Evolutionary conservation across 2,329 filamentous ascomycete genomes (phyloP), one percentile per base, ranked within the genome.

Genomic region (Colletotrichum limetticola): DNA sequence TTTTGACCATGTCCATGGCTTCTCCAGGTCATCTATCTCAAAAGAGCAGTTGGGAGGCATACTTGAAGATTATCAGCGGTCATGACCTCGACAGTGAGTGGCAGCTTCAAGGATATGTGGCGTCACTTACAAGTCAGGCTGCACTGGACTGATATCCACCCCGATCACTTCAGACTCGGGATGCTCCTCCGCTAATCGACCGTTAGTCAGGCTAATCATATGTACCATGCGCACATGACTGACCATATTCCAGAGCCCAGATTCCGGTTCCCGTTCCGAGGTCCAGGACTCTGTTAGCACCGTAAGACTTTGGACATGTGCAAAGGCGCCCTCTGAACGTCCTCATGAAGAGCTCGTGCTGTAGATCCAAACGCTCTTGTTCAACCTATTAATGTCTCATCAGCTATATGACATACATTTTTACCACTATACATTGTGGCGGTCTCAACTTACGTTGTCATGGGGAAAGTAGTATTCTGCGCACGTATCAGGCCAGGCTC

Each of bases 41-140:
- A 88, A 88, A 8, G 77, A 77, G 59, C 85, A 80, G 69, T 88
- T 88, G 0, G 83, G 82, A 0, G 86, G 85, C 8, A 85, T 83
- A 68, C 76, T 78, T 2, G 2, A 4, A 19, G 6, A 0, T 3
- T 2, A 5, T 61, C 16, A 61, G 55, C 7, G 5, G 4, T 4
- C 3, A 19, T 1, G 24, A 4, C 26, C 26, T 26, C 26, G 26
- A 26, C 0, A 26, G 26, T 26, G 26, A 26, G 26, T 26, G 26
- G 26, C 26, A 1, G 2, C 8, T n/a, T n/a, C 19, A 49, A n/a
- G 2, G 1, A 9, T 5, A 12, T 8, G 11, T 42, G 37, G 14
- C 19, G 5, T 0, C 4, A 24, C 72, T 53, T 11, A 74, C 72
- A 72, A 74, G 3, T 68, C 64, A 1, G 74, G 72, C 9, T 75